Base-by-base conservation (phyloP, 371 early-diverging fungal species). In the Fennellomyces sp. region DNA sequence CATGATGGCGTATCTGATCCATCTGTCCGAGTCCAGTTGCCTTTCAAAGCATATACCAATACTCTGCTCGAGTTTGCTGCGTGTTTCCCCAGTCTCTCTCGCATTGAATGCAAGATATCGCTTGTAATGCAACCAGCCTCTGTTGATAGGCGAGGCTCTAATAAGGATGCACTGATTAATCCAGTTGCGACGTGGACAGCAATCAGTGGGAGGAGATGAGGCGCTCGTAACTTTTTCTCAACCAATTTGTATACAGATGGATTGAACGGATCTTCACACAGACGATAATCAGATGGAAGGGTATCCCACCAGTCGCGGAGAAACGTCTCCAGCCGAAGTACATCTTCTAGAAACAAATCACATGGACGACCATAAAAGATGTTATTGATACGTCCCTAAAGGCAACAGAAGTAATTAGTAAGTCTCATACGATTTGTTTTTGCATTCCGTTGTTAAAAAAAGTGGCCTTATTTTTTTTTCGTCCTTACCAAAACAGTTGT, bases 251-350 rank as follows among this genome's bases (percentile, higher is more conserved):
- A 39, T 1, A 25, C 13, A 3, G 5, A 13, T 17, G 25, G 12
- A 26, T 33, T 23, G 36, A 38, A 54, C 1, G 55, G 55, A 28
- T 54, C 38, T 2, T 39, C 38, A 36, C 39, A 54, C 2, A 54
- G n/a, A 2, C 55, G 55, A 5, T 25, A 28, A 10, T 39, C 29
- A 5, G 30, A 6, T 17, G 55, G 55, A 38, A 54, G 39, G 12
- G 2, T 54, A 5, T 31, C 17, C 55, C 55, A 54, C 55, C 55
- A 54, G 7, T 54, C 55, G 3, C 23, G 25, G 8, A 54, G n/a
- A 13, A 39, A 12, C 0, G 55, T n/a, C 19, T 54, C n/a, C 23
- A 15, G 39, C 17, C 23, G 26, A 3, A 54, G 10, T 0, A 54
- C 26, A 2, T 33, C n/a, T 25, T 54, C 55, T n/a, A 54, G 15